These are phyloP conservation scores for Physaria fendleri DNA, from an alignment of 345 rosid genomes.

Conservation along the genomic window DNA sequence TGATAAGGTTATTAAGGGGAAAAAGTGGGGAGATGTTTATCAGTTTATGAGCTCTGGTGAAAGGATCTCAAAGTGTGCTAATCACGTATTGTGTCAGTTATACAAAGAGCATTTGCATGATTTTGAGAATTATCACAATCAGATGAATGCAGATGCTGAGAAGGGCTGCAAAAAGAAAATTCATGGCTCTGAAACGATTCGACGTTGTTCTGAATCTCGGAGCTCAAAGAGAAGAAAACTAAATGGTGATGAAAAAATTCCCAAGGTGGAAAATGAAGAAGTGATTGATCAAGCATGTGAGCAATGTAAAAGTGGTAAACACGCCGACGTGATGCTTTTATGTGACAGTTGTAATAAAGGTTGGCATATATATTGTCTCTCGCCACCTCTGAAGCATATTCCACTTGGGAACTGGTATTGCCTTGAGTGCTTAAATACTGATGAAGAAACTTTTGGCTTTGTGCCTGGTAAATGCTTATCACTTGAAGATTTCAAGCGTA, in stretches of 20 bases:
- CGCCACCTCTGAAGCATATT: constrained; percentile 77
- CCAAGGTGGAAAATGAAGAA: constrained; percentile 36
- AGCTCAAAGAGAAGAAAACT: constrained; percentile 52
- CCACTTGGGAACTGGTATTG: constrained; percentile 98
- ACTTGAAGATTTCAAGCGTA: constrained; percentile 69
- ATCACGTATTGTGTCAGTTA: constrained; percentile 77
- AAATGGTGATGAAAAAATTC: constrained; percentile 33
- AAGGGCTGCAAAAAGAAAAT: constrained; percentile 51
- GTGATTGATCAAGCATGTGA: constrained; percentile 72
- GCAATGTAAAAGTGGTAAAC: constrained; percentile 82
- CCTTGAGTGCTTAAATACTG: constrained; percentile 83
- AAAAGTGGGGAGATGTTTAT: constrained; percentile 86
- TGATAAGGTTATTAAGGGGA: constrained; percentile 60
- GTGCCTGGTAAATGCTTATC: constrained; percentile 69
- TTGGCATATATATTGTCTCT: constrained; percentile 93
- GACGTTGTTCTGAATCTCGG: constrained; percentile 23
- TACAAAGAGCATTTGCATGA: constrained; percentile 77
- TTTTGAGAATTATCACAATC: constrained; percentile 60
- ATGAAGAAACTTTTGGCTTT: constrained; percentile 88
- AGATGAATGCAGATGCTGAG: constrained; percentile 34
- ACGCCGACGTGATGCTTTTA: constrained; percentile 90
- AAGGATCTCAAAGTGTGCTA: constrained; percentile 77
- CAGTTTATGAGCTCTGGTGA: constrained; percentile 53
- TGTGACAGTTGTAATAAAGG: constrained; percentile 97
- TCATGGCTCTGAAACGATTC: constrained; percentile 30